Evolutionary conservation across 177 flowering plant genomes (phyloP).

Genomic region (Vitis hybrid): DNA sequence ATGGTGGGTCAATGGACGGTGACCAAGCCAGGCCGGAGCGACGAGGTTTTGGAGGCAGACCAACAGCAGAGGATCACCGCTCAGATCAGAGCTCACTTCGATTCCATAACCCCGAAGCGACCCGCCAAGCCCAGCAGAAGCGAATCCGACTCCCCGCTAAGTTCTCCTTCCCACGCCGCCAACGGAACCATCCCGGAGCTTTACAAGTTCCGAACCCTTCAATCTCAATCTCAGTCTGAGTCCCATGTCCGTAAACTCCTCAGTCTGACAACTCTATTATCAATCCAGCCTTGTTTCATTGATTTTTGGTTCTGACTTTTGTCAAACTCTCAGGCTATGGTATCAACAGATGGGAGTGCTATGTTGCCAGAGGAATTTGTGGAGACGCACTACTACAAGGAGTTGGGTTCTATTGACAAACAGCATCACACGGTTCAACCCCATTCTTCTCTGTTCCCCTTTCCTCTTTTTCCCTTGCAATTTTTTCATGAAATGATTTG

Average conservation of each 20-base stretch:
- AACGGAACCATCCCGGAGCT: background rate
- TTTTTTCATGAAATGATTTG: no score
- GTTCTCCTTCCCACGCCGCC: background rate
- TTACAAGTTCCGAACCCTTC: conserved; percentile 43
- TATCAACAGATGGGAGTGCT: conserved; percentile 15
- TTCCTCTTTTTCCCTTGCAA: no score
- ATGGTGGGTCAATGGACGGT: conserved; percentile 29
- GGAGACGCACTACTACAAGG: conserved; percentile 63
- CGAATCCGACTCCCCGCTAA: no score
- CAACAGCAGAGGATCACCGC: conserved; percentile 43
- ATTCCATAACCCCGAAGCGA: conserved; percentile 60
- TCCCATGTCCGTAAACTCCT: no score
- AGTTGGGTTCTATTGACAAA: no score
- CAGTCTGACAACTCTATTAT: no score
- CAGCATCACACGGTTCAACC: no score
- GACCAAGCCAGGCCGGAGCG: conserved; percentile 73
- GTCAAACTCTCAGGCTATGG: background rate
- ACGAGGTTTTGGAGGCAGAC: conserved; percentile 54
- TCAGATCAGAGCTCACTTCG: conserved; percentile 50
- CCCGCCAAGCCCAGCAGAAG: conserved; percentile 61
- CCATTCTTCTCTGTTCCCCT: no score
- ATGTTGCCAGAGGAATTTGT: conserved; percentile 52
- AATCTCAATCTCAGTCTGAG: conserved; percentile 34
- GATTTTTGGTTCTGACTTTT: no score
- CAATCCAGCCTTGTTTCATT: no score